Evolutionary conservation across 768 basidiomycete genomes (phyloP).

Genomic region (Rhizopogon vesiculosus): DNA sequence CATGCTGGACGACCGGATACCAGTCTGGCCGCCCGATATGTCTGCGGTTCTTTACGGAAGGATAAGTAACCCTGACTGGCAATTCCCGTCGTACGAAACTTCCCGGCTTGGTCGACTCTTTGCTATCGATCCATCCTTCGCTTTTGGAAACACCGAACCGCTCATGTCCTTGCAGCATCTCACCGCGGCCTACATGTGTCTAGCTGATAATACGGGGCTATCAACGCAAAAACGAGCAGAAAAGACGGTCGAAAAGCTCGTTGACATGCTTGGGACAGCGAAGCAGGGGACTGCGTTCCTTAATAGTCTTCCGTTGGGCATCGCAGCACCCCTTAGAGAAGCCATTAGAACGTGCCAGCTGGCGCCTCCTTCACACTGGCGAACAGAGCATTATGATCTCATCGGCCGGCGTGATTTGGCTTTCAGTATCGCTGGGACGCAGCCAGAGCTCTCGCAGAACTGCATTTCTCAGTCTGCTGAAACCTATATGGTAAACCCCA

Average conservation of each 20-base stretch:
- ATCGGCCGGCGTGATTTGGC: constrained; percentile 28
- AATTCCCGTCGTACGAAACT: constrained; percentile 41
- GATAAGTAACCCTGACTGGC: constrained; percentile 67
- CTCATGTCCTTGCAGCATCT: constrained; percentile 49
- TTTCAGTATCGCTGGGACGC: constrained; percentile 26
- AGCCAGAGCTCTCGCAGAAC: constrained; percentile 24
- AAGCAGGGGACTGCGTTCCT: constrained; percentile 44
- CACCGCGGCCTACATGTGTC: constrained; percentile 49
- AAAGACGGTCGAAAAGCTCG: constrained; percentile 53
- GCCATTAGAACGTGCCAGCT: constrained; percentile 81
- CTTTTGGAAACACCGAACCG: constrained; percentile 60
- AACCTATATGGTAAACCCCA: constrained; percentile 23
- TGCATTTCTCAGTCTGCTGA: constrained; percentile 27
- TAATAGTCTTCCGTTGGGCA: constrained; percentile 58
- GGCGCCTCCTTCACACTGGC: constrained; percentile 72
- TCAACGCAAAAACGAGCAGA: constrained; percentile 65
- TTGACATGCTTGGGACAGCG: constrained; percentile 34
- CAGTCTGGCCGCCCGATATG: constrained; percentile 77
- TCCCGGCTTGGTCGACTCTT: constrained; percentile 45
- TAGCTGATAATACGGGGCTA: constrained; percentile 48
- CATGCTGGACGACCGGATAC: constrained; percentile 62
- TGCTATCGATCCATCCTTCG: constrained; percentile 48
- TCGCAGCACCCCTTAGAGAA: constrained; percentile 78
- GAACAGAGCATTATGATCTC: constrained; percentile 32
- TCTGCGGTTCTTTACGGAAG: constrained; percentile 56